phyloP scores from a whole-genome alignment of 2,329 filamentous ascomycete species.

The Beauveria sp. region DNA sequence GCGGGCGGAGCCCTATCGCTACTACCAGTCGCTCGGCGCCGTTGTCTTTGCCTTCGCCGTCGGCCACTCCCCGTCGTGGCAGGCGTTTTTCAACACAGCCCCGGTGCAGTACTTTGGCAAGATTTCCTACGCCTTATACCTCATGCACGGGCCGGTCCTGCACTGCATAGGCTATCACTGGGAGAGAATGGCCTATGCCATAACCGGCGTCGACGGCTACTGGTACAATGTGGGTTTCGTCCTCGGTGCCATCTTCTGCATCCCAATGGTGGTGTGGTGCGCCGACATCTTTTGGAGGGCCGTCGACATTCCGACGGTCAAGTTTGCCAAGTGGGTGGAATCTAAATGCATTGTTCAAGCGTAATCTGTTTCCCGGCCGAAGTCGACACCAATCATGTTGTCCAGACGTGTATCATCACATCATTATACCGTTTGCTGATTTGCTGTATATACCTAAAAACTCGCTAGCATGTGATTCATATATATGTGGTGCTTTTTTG shows the following conservation, averaged over 20 bases:
- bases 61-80: slow-evolving; percentile 38
- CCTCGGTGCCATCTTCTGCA: slow-evolving; percentile 38
- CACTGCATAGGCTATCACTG: slow-evolving; percentile 46
- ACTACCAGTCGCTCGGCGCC: slow-evolving; percentile 49
- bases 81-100: slow-evolving; percentile 41
- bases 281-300: slow-evolving; percentile 49
- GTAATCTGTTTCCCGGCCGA: slow-evolving; percentile 9
- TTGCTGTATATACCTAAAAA: slow-evolving; percentile 12
- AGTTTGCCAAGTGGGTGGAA: slow-evolving; percentile 50
- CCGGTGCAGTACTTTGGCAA: slow-evolving; percentile 51
- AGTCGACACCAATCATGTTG: background rate
- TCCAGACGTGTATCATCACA: background rate
- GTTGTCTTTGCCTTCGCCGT: slow-evolving; percentile 44
- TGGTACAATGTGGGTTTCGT: slow-evolving; percentile 40
- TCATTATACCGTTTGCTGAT: slow-evolving; percentile 13
- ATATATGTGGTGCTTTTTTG: background rate
- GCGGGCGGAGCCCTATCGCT: slow-evolving; percentile 41
- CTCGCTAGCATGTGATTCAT: background rate
- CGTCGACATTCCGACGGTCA: slow-evolving; percentile 48
- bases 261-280: slow-evolving; percentile 45
- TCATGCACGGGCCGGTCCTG: slow-evolving; percentile 51
- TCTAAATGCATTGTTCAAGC: slow-evolving; percentile 29
- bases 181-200: slow-evolving; percentile 38
- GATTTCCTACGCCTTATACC: slow-evolving; percentile 54
- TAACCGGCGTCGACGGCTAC: slow-evolving; percentile 39